Evolutionary conservation across 495 filamentous ascomycete genomes (phyloP), one percentile per base, ranked within the genome.

Genomic region (Melanomma pulvis-pyrius): DNA sequence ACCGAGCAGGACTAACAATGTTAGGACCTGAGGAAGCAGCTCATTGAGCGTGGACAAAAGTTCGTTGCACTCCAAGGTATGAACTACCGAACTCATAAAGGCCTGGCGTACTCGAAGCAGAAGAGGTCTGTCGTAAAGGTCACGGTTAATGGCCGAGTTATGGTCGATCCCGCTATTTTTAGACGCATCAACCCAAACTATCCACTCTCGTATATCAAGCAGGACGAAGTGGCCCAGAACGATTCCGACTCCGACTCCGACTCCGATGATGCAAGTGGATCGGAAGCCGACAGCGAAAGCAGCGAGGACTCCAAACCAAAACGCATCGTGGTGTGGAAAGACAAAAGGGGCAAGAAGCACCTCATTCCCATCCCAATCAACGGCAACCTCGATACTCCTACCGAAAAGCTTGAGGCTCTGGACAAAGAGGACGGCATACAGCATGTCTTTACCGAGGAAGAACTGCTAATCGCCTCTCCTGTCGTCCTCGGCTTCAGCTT

Each of bases 401-500:
- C 84, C 25, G 87, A 92, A 74, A 83, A 86, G 57, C 83, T 92
- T 25, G 82, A 89, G 19, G 71, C 79, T 65, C 78, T 69, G 32
- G 79, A 79, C 26, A 78, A 79, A 49, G 80, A 82, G 41, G 80
- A 77, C 1, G 70, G 75, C 0, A 75, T 75, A 19, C 77, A 78
- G 26, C 78, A 81, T 8, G 83, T 85, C 26, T 94, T 96, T 75
- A 90, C 82, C 1, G 92, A 94, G 54, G 91, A 93, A 67, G 91
- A 97, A 72, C 87, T 94, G 25, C 82, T 96, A 15, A 90, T 94
- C 41, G 87, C 91, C n/a, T 92, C 88, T n/a, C 92, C 92, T 0
- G 90, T 96, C 4, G 90, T 94, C 0, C 82, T 94, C n/a, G 93
- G 93, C n/a, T 97, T 96, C 71, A 86, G 91, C 11, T 96, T 97